phyloP scores from a whole-genome alignment of 345 rosid genomes.

The Zanthoxylum bungeanum region DNA sequence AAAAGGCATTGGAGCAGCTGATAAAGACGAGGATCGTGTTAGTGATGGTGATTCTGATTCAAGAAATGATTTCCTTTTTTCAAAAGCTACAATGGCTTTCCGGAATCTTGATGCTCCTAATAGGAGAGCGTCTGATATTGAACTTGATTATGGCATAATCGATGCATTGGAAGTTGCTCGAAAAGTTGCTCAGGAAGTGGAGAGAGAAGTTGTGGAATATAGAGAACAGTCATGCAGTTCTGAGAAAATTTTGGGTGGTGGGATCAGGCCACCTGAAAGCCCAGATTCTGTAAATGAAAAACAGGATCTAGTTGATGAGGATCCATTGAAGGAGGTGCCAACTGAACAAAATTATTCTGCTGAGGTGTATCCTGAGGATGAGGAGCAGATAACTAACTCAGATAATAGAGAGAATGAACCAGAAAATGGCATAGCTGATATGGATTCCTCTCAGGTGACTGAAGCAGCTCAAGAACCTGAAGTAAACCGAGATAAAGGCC shows the following conservation, averaged over 20 bases:
- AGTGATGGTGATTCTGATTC: slow-evolving; percentile 36
- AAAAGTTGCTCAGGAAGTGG: slow-evolving; percentile 90
- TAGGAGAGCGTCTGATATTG: slow-evolving; percentile 48
- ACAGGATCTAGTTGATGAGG: slow-evolving; percentile 20
- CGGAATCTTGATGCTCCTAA: slow-evolving; percentile 40
- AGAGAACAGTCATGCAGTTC: slow-evolving; percentile 63
- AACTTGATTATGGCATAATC: slow-evolving; percentile 66
- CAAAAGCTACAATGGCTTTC: slow-evolving; percentile 30
- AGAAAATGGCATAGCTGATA: slow-evolving; percentile 40
- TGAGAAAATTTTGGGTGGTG: slow-evolving; percentile 47
- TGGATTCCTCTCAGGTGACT: slow-evolving; percentile 56
- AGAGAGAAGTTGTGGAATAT: slow-evolving; percentile 65
- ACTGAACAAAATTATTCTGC: slow-evolving; percentile 39
- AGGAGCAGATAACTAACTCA: slow-evolving; percentile 27
- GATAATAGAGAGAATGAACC: slow-evolving; percentile 32
- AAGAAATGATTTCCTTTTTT: slow-evolving; percentile 35
- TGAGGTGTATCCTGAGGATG: slow-evolving; percentile 35
- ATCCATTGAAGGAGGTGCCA: slow-evolving; percentile 39
- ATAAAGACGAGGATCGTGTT: slow-evolving; percentile 34
- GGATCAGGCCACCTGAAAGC: slow-evolving; percentile 38
- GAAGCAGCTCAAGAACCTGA: slow-evolving; percentile 54
- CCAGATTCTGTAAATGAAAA: slow-evolving; percentile 45
- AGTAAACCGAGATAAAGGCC: slow-evolving; percentile 47
- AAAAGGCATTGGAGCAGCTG: slow-evolving; percentile 32
- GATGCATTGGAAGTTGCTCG: slow-evolving; percentile 95